Percentiles rank a stretch among this genome's conserved stretches.
Conservation (phyloP, 2,329 filamentous ascomycete genomes). For the Bipolaris bicolor region DNA sequence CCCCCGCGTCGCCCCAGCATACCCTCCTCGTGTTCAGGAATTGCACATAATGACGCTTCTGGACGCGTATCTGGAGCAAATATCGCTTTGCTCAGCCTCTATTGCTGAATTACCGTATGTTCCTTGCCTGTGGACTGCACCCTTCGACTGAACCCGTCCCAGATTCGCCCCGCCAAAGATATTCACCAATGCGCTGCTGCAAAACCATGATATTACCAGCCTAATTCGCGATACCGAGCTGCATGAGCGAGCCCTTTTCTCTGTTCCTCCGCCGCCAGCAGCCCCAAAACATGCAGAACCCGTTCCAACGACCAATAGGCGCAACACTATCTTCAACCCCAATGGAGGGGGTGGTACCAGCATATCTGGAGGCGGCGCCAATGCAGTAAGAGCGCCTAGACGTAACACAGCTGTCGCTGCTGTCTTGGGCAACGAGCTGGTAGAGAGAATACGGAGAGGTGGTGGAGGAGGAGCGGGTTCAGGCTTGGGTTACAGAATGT, state of each 20-base stretch:
- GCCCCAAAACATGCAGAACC: conserved; percentile 54
- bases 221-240: conserved; percentile 94
- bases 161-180: conserved; percentile 92
- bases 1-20: conserved; percentile 16
- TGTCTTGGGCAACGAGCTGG: conserved; percentile 85
- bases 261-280: conserved; percentile 73
- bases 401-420: conserved; percentile 86
- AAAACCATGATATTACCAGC: conserved; percentile 87
- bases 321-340: conserved; percentile 57
- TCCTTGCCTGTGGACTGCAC: background rate
- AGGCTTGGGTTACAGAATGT: conserved; percentile 51
- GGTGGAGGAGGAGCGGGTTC: conserved; percentile 61
- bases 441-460: conserved; percentile 74
- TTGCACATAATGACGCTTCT: conserved; percentile 50
- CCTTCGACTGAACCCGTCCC: conserved; percentile 28
- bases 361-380: conserved; percentile 48
- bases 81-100: conserved; percentile 56
- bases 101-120: conserved; percentile 55
- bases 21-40: background rate
- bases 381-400: conserved; percentile 61
- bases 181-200: conserved; percentile 91
- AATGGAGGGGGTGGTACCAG: conserved; percentile 36
- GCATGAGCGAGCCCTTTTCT: conserved; percentile 94
- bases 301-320: conserved; percentile 51
- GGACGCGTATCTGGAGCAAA: conserved; percentile 58